phyloP scores from a whole-genome alignment of 257 asterid genomes.

The Penstemon davidsonii region DNA sequence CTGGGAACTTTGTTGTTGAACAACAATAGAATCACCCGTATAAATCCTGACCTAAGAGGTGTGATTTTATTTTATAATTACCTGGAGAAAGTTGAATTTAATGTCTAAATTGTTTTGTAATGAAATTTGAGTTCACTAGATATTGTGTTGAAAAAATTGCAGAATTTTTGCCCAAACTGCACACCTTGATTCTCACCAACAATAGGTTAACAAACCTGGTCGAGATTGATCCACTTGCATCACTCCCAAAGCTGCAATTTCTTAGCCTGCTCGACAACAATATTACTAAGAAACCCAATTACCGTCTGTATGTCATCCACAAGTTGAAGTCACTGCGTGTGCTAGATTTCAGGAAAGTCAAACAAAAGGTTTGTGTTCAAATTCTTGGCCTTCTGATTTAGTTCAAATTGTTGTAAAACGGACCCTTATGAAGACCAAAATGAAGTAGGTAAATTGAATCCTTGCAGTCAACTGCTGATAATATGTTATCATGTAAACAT shows the following conservation, averaged over 20 bases:
- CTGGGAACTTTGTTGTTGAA: constrained; percentile 86
- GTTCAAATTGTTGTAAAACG: not conserved
- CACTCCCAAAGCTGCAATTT: constrained; percentile 83
- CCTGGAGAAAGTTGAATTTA: not conserved
- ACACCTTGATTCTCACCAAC: constrained; percentile 87
- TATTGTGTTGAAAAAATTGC: constrained; percentile 39
- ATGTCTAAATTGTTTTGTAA: not conserved
- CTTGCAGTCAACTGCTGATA: constrained; percentile 4
- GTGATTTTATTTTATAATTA: not conserved
- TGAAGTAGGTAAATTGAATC: not conserved
- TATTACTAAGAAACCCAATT: constrained; percentile 92
- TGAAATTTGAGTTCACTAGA: constrained; percentile 4
- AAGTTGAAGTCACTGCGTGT: constrained; percentile 81
- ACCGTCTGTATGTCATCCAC: constrained; percentile 93
- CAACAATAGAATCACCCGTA: constrained; percentile 96
- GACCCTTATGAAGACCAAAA: not conserved
- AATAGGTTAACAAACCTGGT: constrained; percentile 88
- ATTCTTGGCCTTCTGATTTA: constrained; percentile 4
- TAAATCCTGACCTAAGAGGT: constrained; percentile 93
- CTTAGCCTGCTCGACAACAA: constrained; percentile 92
- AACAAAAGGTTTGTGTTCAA: constrained; percentile 72
- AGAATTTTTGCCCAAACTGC: constrained; percentile 92
- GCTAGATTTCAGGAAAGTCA: constrained; percentile 92
- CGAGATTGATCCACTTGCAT: constrained; percentile 91
- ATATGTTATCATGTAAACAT: not conserved